phyloP scores from a whole-genome alignment of 495 filamentous ascomycete species.

The Aspergillus heteromorphus region DNA sequence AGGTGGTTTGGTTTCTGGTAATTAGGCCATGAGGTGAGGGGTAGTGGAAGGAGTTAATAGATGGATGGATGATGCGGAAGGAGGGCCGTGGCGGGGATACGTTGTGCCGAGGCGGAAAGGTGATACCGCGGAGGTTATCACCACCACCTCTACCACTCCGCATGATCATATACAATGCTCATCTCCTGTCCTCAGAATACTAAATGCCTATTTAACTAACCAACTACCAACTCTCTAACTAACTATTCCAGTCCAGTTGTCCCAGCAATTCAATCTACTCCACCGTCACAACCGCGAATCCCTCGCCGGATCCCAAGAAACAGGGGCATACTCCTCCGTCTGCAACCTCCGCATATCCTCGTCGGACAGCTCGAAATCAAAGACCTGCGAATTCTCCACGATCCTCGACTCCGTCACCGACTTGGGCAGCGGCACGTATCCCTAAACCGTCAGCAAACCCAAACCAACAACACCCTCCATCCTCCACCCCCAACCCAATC shows the following conservation, averaged over 20 bases:
- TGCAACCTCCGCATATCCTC: constrained; percentile 54
- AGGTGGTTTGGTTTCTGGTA: not conserved
- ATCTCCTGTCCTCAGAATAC: no score
- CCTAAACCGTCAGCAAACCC: constrained; percentile 61
- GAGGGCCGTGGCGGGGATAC: constrained; percentile 25
- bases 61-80: not conserved
- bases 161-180: no score
- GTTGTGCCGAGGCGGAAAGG: constrained; percentile 28
- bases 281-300: not conserved
- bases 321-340: constrained; percentile 53
- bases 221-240: not conserved
- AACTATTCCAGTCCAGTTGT: not conserved
- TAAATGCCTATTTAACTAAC: not conserved
- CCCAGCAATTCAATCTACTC: not conserved
- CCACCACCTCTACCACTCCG: no score
- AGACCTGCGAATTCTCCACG: constrained; percentile 69
- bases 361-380: constrained; percentile 68
- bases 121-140: no score
- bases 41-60: not conserved
- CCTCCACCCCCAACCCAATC: not conserved
- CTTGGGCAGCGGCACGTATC: constrained; percentile 60
- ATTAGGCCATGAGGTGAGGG: not conserved
- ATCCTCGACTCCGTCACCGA: constrained; percentile 56
- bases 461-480: constrained; percentile 34
- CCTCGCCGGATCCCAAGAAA: constrained; percentile 68